These are phyloP conservation scores for Scleromitrula shiraiana DNA, from an alignment of 2,329 filamentous ascomycete species.

Conservation along the genomic window DNA sequence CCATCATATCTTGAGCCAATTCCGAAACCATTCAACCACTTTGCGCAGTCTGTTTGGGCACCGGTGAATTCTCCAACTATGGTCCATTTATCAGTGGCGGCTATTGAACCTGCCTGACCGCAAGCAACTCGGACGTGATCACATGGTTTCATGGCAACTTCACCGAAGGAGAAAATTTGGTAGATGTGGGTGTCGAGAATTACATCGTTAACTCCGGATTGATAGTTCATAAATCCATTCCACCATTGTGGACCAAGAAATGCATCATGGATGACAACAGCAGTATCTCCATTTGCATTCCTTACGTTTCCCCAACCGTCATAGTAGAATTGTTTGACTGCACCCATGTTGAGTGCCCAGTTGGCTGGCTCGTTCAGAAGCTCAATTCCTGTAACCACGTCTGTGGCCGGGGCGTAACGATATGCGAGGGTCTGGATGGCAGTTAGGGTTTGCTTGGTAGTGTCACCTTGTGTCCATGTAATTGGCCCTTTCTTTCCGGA, in stretches of 20 bases:
- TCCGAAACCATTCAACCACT: slow-evolving; percentile 47
- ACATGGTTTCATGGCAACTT: slow-evolving; percentile 32
- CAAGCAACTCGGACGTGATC: slow-evolving; percentile 37
- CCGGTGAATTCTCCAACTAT: slow-evolving; percentile 38
- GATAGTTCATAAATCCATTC: slow-evolving; percentile 51
- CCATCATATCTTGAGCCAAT: slow-evolving; percentile 48
- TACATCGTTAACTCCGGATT: slow-evolving; percentile 31
- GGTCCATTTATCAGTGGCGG: slow-evolving; percentile 28
- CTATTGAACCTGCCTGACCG: slow-evolving; percentile 28
- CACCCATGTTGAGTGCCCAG: slow-evolving; percentile 30
- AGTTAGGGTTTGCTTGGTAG: slow-evolving; percentile 30
- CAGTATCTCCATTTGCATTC: slow-evolving; percentile 36
- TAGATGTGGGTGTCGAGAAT: slow-evolving; percentile 38
- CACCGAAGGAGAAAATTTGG: slow-evolving; percentile 33
- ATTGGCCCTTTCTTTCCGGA: slow-evolving; percentile 44
- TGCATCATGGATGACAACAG: slow-evolving; percentile 51
- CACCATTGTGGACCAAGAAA: slow-evolving; percentile 46
- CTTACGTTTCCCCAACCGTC: slow-evolving; percentile 43
- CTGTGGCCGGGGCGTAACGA: slow-evolving; percentile 34
- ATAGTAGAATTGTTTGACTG: slow-evolving; percentile 37
- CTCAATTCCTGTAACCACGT: slow-evolving; percentile 36
- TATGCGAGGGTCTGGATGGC: slow-evolving; percentile 33
- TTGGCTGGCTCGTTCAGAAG: slow-evolving; percentile 35
- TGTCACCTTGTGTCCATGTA: slow-evolving; percentile 39
- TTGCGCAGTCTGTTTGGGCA: slow-evolving; percentile 36